These are phyloP conservation scores for Penicillium arizonense DNA, from an alignment of 495 filamentous ascomycete genomes.

Conservation along the genomic window DNA sequence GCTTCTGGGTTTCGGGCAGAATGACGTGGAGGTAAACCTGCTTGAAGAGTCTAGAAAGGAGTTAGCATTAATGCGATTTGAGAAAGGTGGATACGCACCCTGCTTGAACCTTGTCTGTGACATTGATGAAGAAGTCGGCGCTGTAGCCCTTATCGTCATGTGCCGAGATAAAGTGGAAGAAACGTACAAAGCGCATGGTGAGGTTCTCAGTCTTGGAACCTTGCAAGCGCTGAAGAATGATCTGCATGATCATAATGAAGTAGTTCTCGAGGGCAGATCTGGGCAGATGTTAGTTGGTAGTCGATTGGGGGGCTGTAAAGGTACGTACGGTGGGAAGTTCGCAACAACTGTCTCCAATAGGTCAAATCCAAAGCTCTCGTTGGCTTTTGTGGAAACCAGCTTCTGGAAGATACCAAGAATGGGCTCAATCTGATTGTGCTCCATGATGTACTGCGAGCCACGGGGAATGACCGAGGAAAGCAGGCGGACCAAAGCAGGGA, in stretches of 20 bases:
- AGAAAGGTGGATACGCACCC: conserved; percentile 44
- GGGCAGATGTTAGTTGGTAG: conserved; percentile 10
- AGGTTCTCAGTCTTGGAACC: conserved; percentile 74
- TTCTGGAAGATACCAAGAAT: conserved; percentile 92
- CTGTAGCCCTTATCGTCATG: conserved; percentile 74
- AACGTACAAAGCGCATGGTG: conserved; percentile 77
- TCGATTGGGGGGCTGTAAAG: not conserved
- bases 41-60: conserved; percentile 63
- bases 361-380: conserved; percentile 83
- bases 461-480: conserved; percentile 81
- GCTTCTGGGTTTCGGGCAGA: conserved; percentile 80
- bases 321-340: conserved; percentile 60
- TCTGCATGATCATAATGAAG: conserved; percentile 72
- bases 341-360: conserved; percentile 76
- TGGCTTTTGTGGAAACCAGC: conserved; percentile 68
- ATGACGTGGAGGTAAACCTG: conserved; percentile 82
- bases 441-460: conserved; percentile 65
- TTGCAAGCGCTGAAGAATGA: conserved; percentile 82
- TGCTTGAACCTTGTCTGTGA: conserved; percentile 75
- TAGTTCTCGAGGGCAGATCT: conserved; percentile 69
- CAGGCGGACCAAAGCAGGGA: conserved; percentile 83
- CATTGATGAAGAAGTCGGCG: conserved; percentile 81
- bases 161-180: conserved; percentile 88
- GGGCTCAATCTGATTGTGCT: conserved; percentile 73
- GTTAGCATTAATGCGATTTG: conserved; percentile 21